Evolutionary conservation across 345 rosid species (phyloP).

Genomic region (Acer campestre): DNA sequence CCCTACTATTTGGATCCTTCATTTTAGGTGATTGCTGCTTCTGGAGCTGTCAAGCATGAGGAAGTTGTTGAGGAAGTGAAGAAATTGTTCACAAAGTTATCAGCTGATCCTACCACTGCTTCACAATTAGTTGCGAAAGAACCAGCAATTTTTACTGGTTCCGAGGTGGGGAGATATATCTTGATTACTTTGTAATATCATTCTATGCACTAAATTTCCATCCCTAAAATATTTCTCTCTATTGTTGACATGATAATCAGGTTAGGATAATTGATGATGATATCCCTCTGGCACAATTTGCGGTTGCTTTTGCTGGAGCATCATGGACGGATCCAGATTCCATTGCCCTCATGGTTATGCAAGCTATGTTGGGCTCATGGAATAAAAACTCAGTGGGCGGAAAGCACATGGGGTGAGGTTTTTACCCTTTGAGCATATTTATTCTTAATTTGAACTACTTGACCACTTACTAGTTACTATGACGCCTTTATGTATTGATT

Average conservation of each 20-base stretch:
- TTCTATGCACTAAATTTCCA: not conserved
- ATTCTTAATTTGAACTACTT: not conserved
- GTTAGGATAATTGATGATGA: conserved; percentile 95
- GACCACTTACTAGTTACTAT: no score
- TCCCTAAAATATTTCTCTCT: not conserved
- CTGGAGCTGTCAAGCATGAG: conserved; percentile 99
- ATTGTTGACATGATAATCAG: conserved; percentile 38
- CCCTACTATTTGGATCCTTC: conserved; percentile 11
- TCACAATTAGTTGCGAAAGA: conserved; percentile 81
- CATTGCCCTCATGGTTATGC: conserved; percentile 93
- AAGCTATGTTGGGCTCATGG: conserved; percentile 98
- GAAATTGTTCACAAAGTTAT: conserved; percentile 77
- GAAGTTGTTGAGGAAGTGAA: conserved; percentile 90
- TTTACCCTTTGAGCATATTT: not conserved
- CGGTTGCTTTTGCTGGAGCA: conserved; percentile 95
- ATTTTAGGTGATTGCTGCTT: conserved; percentile 83
- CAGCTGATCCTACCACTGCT: conserved; percentile 83
- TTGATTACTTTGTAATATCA: conserved; percentile 3
- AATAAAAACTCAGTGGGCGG: conserved; percentile 86
- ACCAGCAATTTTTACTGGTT: conserved; percentile 90
- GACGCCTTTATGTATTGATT: conserved; percentile 21
- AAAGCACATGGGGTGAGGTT: conserved; percentile 96
- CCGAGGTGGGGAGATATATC: conserved; percentile 65
- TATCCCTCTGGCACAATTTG: conserved; percentile 96
- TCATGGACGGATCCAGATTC: conserved; percentile 99